phyloP scores from a whole-genome alignment of 2,329 filamentous ascomycete species.

The Aspergillus vadensis region DNA sequence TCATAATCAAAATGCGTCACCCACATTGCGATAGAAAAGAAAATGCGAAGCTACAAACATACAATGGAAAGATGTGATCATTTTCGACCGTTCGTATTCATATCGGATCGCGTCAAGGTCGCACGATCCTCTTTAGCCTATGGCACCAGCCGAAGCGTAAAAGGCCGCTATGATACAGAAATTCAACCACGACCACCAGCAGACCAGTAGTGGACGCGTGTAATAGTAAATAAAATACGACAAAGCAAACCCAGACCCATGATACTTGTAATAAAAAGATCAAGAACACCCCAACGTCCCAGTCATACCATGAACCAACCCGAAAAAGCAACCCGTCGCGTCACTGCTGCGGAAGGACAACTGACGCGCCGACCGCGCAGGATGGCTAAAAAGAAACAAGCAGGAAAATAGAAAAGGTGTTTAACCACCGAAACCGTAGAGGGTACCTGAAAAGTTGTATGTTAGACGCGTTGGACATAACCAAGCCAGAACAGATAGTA shows the following conservation, averaged over 20 bases:
- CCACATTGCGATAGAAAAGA: background rate
- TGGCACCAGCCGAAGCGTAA: constrained; percentile 40
- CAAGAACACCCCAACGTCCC: constrained; percentile 49
- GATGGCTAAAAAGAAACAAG: constrained; percentile 34
- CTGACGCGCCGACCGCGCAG: constrained; percentile 36
- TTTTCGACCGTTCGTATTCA: constrained; percentile 39
- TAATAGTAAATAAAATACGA: constrained; percentile 41
- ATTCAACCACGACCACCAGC: constrained; percentile 42
- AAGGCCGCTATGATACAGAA: constrained; percentile 48
- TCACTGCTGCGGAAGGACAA: constrained; percentile 33
- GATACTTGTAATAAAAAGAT: constrained; percentile 41
- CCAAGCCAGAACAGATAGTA: constrained; percentile 13
- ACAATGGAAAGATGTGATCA: background rate
- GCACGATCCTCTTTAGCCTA: constrained; percentile 33
- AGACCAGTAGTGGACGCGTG: constrained; percentile 43
- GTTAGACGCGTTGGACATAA: constrained; percentile 22
- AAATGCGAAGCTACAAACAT: background rate
- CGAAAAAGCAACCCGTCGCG: constrained; percentile 42
- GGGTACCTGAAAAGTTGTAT: constrained; percentile 55
- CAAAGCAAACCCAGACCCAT: constrained; percentile 48
- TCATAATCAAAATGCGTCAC: no score
- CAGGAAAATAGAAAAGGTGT: constrained; percentile 33
- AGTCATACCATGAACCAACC: constrained; percentile 47
- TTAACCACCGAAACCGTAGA: constrained; percentile 91
- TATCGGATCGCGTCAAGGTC: constrained; percentile 34